phyloP scores from a whole-genome alignment of 352 stramenopile genomes.

The Phytopythium litorale region DNA sequence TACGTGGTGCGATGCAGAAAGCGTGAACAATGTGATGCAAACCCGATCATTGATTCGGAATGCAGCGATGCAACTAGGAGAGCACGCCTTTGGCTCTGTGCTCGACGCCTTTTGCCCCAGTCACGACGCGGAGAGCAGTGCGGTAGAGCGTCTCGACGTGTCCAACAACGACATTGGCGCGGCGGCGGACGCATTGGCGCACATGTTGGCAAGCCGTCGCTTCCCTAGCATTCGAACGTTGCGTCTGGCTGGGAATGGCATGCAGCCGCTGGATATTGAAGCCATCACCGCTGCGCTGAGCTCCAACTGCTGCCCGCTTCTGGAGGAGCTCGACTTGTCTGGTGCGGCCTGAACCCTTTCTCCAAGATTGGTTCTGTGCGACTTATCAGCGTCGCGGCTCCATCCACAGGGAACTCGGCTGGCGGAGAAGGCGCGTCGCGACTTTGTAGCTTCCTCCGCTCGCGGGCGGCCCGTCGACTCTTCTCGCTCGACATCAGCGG shows the following conservation, averaged over 20 bases:
- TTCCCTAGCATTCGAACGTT: slow-evolving; percentile 21
- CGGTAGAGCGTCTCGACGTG: slow-evolving; percentile 26
- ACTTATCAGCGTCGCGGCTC: neutral
- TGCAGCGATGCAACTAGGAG: slow-evolving; percentile 28
- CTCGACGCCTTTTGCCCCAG: slow-evolving; percentile 11
- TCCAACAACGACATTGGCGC: slow-evolving; percentile 24
- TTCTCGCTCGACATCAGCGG: slow-evolving; percentile 47
- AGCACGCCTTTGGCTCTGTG: slow-evolving; percentile 18
- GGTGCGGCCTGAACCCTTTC: slow-evolving; percentile 10
- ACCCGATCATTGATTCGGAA: neutral
- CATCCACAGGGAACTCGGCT: slow-evolving; percentile 33
- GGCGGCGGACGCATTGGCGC: slow-evolving; percentile 24
- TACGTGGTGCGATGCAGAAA: slow-evolving; percentile 4
- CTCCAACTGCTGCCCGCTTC: slow-evolving; percentile 15
- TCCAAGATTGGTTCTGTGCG: slow-evolving; percentile 1
- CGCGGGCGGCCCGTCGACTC: slow-evolving; percentile 19
- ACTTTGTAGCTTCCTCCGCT: slow-evolving; percentile 39
- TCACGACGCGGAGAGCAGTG: neutral
- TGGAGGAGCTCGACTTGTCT: slow-evolving; percentile 37
- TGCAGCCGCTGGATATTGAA: slow-evolving; percentile 34
- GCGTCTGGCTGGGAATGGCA: slow-evolving; percentile 30
- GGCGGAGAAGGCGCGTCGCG: slow-evolving; percentile 35
- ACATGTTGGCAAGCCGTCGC: slow-evolving; percentile 10
- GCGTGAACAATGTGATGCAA: neutral
- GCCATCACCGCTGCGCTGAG: slow-evolving; percentile 18